These are phyloP conservation scores for Aegle marmelos DNA, from an alignment of 345 rosid species.

Conservation along the genomic window DNA sequence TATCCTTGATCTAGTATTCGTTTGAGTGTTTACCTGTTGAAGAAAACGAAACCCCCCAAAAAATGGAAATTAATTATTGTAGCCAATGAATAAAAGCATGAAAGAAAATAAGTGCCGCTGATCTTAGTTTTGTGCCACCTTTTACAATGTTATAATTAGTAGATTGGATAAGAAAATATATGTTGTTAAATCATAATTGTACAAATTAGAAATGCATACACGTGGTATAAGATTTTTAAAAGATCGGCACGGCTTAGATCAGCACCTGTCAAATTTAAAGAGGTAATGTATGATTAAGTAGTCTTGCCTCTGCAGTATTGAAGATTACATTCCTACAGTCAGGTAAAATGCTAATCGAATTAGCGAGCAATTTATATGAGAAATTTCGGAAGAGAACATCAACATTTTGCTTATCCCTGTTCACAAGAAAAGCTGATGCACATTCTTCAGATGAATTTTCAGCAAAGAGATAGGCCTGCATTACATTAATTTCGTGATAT, in stretches of 20 bases:
- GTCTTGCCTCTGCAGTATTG: conserved; percentile 50
- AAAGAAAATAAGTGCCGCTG: background rate
- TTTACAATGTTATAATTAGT: background rate
- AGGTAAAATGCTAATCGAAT: conserved; percentile 51
- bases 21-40: conserved; percentile 20
- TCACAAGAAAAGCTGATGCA: conserved; percentile 48
- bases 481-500: background rate
- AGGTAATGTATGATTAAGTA: background rate
- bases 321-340: conserved; percentile 47
- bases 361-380: conserved; percentile 36
- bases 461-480: conserved; percentile 40
- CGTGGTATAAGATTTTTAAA: background rate
- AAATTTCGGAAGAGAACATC: conserved; percentile 26
- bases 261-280: background rate
- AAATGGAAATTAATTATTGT: background rate
- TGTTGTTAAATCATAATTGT: too few species aligned
- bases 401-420: conserved; percentile 23
- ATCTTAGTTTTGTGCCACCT: background rate
- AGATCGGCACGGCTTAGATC: background rate
- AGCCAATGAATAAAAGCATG: background rate
- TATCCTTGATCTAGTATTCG: conserved; percentile 14
- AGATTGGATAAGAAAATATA: too few species aligned
- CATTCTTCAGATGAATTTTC: conserved; percentile 25
- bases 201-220: background rate
- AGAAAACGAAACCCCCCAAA: background rate